phyloP scores from a whole-genome alignment of 352 stramenopile species.

The Pythium pyrilobum region DNA sequence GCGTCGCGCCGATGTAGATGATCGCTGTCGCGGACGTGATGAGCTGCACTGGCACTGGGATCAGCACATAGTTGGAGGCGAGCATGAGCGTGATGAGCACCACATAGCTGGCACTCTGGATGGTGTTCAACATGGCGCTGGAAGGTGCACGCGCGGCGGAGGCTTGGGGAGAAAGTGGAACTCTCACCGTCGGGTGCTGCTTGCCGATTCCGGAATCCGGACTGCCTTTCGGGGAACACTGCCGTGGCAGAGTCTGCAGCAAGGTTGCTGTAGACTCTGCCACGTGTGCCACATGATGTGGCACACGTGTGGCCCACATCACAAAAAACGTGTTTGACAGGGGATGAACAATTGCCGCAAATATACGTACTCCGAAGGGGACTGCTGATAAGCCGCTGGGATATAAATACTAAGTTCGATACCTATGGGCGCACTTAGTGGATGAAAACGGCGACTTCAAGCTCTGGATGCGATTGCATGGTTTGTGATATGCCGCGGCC shows the following conservation, averaged over 20 bases:
- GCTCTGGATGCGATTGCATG: not conserved
- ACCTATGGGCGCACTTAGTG: no score
- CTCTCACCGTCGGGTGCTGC: no score
- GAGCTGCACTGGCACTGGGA: conserved; percentile 80
- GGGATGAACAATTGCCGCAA: not conserved
- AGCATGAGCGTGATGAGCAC: conserved; percentile 74
- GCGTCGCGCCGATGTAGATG: conserved; percentile 84
- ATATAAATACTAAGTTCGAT: not conserved
- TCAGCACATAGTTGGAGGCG: conserved; percentile 81
- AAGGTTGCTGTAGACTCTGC: conserved; percentile 12
- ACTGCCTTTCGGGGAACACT: conserved; percentile 4
- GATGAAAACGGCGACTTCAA: no score
- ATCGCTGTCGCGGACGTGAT: conserved; percentile 80
- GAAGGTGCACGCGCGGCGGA: not conserved
- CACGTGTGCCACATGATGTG: conserved; percentile 13
- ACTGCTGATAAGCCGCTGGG: not conserved
- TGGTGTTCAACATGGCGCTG: conserved; percentile 48
- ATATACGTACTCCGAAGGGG: no score
- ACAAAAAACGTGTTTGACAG: conserved; percentile 11
- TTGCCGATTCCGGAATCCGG: conserved; percentile 10
- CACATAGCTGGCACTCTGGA: conserved; percentile 80
- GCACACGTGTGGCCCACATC: no score
- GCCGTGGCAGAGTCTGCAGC: no score
- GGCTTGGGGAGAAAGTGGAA: no score
- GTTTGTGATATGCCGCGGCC: no score